These are phyloP conservation scores for Geranomyces variabilis DNA, from an alignment of 192 early-diverging fungal species.

Conservation along the genomic window DNA sequence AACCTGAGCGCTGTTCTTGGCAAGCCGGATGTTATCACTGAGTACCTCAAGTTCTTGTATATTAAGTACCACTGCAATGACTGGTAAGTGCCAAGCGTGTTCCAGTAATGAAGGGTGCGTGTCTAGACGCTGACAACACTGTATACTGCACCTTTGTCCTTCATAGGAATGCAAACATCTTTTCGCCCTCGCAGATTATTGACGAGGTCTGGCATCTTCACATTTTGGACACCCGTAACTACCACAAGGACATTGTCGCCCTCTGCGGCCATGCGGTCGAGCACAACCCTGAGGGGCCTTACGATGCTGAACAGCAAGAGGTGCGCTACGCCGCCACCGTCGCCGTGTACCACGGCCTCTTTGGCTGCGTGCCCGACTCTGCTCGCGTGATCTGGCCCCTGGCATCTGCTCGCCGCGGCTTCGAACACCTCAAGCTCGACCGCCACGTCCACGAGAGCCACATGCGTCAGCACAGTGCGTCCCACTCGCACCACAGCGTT, in stretches of 20 bases:
- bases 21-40: neutral
- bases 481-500: too few relatives aligned
- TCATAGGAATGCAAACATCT: neutral
- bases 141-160: too few relatives aligned
- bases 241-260: neutral
- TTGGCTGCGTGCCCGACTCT: neutral
- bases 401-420: too few relatives aligned
- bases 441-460: too few relatives aligned
- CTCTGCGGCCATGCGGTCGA: neutral
- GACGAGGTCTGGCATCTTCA: constrained; percentile 5
- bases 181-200: neutral
- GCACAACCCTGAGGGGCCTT: constrained; percentile 1
- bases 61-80: constrained; percentile 7
- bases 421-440: too few relatives aligned
- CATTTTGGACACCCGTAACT: neutral
- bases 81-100: too few relatives aligned
- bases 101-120: too few relatives aligned
- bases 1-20: too few relatives aligned
- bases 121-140: too few relatives aligned
- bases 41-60: constrained; percentile 1
- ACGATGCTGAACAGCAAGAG: neutral
- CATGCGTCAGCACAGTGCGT: too few relatives aligned
- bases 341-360: neutral
- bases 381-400: too few relatives aligned
- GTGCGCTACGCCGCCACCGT: neutral